Conservation (phyloP, 148 eudicot species). For the Vaccinium myrtillus region DNA sequence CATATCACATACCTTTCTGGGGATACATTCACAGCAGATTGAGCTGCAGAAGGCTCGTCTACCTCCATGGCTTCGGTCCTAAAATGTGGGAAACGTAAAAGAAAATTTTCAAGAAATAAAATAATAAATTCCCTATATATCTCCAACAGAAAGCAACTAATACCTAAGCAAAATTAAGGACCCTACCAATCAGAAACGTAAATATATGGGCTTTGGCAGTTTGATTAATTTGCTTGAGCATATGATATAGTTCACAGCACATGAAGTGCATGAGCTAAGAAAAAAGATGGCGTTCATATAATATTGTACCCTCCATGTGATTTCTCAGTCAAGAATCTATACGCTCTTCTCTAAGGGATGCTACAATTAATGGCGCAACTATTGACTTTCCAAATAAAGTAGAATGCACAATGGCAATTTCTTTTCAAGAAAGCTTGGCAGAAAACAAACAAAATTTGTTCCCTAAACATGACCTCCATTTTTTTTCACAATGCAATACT, state of each 20-base stretch:
- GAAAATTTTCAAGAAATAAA: background rate
- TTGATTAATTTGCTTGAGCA: background rate
- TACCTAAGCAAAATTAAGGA: background rate
- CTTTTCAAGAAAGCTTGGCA: background rate
- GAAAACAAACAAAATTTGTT: background rate
- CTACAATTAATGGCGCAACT: background rate
- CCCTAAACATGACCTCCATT: background rate
- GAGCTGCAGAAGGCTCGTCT: constrained; percentile 65
- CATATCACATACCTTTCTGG: constrained; percentile 49
- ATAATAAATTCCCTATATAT: background rate
- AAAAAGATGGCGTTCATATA: background rate
- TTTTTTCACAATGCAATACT: background rate
- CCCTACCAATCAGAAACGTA: background rate
- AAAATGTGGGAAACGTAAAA: constrained; percentile 16
- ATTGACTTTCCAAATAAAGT: background rate
- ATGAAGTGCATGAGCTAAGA: background rate
- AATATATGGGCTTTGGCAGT: background rate
- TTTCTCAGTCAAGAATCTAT: background rate
- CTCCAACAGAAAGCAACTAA: background rate
- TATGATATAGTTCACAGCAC: background rate
- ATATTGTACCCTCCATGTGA: background rate
- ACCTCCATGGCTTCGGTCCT: constrained; percentile 71
- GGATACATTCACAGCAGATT: constrained; percentile 36
- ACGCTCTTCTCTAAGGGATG: background rate
- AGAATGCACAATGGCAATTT: background rate